Conservation (phyloP, 177 flowering plant genomes). For the Vitis hybrid region DNA sequence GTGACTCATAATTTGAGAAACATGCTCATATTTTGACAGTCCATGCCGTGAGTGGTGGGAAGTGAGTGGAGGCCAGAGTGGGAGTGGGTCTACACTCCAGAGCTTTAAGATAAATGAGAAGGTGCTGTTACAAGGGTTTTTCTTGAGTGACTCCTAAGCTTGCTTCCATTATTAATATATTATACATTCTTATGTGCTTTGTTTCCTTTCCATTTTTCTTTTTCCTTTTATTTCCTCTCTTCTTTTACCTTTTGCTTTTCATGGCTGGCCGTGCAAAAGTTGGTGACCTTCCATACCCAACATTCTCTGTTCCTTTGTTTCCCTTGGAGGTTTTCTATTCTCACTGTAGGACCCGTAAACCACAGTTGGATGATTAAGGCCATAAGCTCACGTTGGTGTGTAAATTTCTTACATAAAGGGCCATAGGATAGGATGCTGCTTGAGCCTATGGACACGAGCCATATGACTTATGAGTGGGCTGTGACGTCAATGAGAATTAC, state of each 20-base stretch:
- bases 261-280: constrained; percentile 13
- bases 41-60: constrained; percentile 21
- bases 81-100: constrained; percentile 7
- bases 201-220: not conserved
- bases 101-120: no score
- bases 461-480: no score
- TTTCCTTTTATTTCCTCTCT: not conserved
- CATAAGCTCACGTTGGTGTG: not conserved
- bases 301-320: not conserved
- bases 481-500: no score
- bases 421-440: no score
- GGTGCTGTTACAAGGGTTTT: not conserved
- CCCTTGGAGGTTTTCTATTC: no score
- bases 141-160: constrained; percentile 21
- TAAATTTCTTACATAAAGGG: no score
- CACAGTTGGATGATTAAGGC: no score
- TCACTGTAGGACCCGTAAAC: no score
- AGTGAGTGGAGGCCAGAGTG: constrained; percentile 12
- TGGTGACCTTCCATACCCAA: constrained; percentile 14
- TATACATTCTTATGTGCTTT: not conserved
- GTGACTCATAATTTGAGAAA: constrained; percentile 1
- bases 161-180: constrained; percentile 3
- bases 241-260: not conserved
- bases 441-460: no score
- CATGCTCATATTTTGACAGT: constrained; percentile 7